Evolutionary conservation across 305 asterid species (phyloP).

Genomic region (Fraxinus velutina): DNA sequence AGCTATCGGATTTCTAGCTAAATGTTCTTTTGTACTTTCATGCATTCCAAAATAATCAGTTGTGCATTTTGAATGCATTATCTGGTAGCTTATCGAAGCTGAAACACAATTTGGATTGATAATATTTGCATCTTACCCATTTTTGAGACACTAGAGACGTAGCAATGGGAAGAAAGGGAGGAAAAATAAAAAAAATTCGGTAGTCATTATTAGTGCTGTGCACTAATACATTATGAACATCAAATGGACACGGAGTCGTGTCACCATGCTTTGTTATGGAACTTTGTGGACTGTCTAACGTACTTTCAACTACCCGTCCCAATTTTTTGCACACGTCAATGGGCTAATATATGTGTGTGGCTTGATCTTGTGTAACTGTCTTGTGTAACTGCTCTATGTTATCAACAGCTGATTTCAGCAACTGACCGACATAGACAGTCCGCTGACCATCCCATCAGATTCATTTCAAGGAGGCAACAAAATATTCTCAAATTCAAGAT

Average conservation of each 20-base stretch:
- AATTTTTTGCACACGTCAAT: neutral
- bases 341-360: neutral
- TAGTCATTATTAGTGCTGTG: neutral
- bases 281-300: neutral
- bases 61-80: neutral
- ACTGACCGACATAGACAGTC: conserved; percentile 84
- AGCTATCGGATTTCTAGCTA: neutral
- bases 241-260: neutral
- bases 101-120: no score
- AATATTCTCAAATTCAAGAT: conserved; percentile 80
- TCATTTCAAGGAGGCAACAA: conserved; percentile 73
- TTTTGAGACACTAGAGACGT: no score
- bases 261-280: neutral
- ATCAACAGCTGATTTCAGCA: conserved; percentile 81
- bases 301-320: neutral
- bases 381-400: neutral
- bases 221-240: neutral
- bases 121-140: no score
- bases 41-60: neutral
- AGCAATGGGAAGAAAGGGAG: no score
- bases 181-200: no score
- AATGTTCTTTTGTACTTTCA: neutral
- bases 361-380: neutral
- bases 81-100: neutral
- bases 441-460: conserved; percentile 91